phyloP scores from a whole-genome alignment of 352 stramenopile genomes.

The Phytophthora foliorum region DNA sequence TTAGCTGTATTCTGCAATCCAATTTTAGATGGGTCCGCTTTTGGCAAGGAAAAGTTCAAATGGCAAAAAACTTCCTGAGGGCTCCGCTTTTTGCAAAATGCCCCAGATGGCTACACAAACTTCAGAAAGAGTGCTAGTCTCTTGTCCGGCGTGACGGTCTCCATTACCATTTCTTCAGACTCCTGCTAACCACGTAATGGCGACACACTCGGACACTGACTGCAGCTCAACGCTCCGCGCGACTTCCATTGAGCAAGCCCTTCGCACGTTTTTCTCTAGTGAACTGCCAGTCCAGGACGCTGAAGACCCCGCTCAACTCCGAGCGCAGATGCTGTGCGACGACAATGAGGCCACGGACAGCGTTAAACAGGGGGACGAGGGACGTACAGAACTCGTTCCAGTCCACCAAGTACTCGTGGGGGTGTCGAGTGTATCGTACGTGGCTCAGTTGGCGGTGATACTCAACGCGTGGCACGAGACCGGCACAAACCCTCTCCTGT shows the following conservation, averaged over 20 bases:
- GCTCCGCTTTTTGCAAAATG: too few relatives aligned
- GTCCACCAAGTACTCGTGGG: constrained; percentile 23
- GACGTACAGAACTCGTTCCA: neutral
- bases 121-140: constrained; percentile 29
- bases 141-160: neutral
- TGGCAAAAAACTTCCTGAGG: too few relatives aligned
- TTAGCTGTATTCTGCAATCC: too few relatives aligned
- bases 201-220: neutral
- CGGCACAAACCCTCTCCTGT: constrained; percentile 42
- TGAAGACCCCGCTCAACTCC: constrained; percentile 48
- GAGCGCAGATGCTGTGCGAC: constrained; percentile 45
- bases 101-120: constrained; percentile 28
- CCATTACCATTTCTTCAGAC: constrained; percentile 5
- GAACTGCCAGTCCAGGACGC: constrained; percentile 39
- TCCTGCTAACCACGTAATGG: neutral
- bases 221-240: neutral
- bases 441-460: constrained; percentile 56
- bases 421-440: constrained; percentile 39
- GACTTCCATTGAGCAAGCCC: constrained; percentile 16
- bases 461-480: constrained; percentile 51
- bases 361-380: neutral
- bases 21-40: too few relatives aligned
- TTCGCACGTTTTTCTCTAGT: constrained; percentile 40
- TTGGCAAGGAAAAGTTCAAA: too few relatives aligned
- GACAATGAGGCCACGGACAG: neutral